Evolutionary conservation across 805 yeast species (phyloP).

Genomic region (Ogataea salicorniae): DNA sequence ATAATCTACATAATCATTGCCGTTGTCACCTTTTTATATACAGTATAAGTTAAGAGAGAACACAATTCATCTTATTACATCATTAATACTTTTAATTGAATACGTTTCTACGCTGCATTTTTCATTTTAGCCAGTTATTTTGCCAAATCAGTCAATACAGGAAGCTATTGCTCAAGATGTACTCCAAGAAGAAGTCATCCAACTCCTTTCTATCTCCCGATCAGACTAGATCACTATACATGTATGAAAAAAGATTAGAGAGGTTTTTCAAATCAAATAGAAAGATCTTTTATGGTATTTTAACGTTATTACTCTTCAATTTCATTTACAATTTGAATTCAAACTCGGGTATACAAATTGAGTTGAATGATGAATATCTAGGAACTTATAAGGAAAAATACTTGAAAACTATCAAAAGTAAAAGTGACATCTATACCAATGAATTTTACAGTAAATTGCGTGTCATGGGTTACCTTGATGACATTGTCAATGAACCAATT

Average conservation of each 20-base stretch:
- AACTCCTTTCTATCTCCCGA: constrained; percentile 2
- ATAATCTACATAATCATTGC: too few species aligned
- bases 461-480: constrained; percentile 26
- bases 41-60: too few species aligned
- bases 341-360: constrained; percentile 8
- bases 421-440: constrained; percentile 22
- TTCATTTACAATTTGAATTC: constrained; percentile 7
- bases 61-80: too few species aligned
- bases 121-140: too few species aligned
- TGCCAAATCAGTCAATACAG: too few species aligned
- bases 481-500: constrained; percentile 27
- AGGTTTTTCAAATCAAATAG: constrained; percentile 16
- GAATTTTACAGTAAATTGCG: constrained; percentile 25
- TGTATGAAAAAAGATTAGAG: constrained; percentile 11
- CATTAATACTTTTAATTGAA: too few species aligned
- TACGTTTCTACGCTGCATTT: too few species aligned
- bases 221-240: constrained; percentile 11
- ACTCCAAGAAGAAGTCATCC: too few species aligned
- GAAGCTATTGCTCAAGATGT: too few species aligned
- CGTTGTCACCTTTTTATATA: too few species aligned
- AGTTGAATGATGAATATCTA: constrained; percentile 22
- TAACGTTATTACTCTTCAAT: constrained; percentile 9
- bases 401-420: constrained; percentile 16
- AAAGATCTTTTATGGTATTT: constrained; percentile 8
- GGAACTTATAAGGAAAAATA: constrained; percentile 30